Base-by-base conservation (phyloP, 257 asterid species). In the Pogostemon cablin region DNA sequence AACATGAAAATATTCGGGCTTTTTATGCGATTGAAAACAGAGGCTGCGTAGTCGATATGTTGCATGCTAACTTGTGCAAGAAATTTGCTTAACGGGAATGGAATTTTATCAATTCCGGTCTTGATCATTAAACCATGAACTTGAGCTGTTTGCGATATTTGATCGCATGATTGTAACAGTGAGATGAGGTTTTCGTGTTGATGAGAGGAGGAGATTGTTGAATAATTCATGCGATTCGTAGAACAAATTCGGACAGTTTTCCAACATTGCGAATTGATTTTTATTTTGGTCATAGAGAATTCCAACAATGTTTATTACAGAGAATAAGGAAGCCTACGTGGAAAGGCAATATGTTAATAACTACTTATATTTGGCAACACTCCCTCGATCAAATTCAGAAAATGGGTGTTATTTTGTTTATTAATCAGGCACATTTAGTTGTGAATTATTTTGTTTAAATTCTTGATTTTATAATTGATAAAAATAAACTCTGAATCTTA, bases 51-150 rank as follows among this genome's bases (percentile, higher is more conserved):
- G 43, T 71, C 55, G 47, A 79, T 72, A 57, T 83, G 83, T 6
- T 73, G 87, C 44, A 52, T 63, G 35, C 86, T 82, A 54, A 78
- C 32, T 3, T 72, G 78, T 3, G 91, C 96, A 39, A 87, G 90
- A 52, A 89, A 84, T 60, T 87, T 89, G 86, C 93, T 85, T 25
- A 83, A 67, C 6, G 90, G 80, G 68, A 87, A 89, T 46, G 85
- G 80, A 6, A 76, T 58, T 12, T 5, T 73, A 69, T 85, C 87
- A 37, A 83, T 80, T 5, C 93, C 91, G 25, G 77, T 59, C 74
- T 86, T 89, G 80, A 82, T 9, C 91, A 89, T 82, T n/a, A 72
- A 77, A 35, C 86, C 86, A 69, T 89, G 96, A 68, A 85, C 59
- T 67, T 78, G 90, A 74, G 84, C 67, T 53, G 82, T 74, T 76